Evolutionary conservation across 2,329 filamentous ascomycete genomes (phyloP).

Genomic region (Colletotrichum neosansevieriae): DNA sequence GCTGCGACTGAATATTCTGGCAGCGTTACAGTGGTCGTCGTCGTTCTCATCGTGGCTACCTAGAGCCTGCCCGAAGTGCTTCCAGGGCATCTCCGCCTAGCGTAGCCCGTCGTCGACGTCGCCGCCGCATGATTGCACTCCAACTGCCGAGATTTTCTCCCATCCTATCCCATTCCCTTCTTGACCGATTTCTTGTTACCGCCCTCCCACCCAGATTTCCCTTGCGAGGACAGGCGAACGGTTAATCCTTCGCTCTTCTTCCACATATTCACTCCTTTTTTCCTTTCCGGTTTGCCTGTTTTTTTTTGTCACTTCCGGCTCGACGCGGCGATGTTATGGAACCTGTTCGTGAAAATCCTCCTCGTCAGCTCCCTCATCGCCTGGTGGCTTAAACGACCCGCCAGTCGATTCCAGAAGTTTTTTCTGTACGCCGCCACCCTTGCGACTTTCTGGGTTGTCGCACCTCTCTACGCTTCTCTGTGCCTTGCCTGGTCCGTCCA

Average conservation of each 20-base stretch:
- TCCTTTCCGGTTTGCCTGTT: constrained; percentile 1
- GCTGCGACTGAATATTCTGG: not conserved
- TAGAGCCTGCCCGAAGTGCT: not conserved
- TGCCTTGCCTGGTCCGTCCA: constrained; percentile 39
- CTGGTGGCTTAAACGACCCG: constrained; percentile 41
- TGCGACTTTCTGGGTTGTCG: constrained; percentile 39
- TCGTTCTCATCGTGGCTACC: not conserved
- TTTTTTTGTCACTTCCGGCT: constrained; percentile 28
- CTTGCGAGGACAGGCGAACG: constrained; percentile 38
- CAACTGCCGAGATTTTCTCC: constrained; percentile 40
- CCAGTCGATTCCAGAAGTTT: constrained; percentile 36
- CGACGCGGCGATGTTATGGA: constrained; percentile 43
- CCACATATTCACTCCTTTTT: constrained; percentile 24
- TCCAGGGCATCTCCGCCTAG: not conserved
- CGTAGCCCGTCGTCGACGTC: constrained; percentile 31
- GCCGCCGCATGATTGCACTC: constrained; percentile 24
- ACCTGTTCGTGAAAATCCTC: constrained; percentile 41
- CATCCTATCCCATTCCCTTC: constrained; percentile 31
- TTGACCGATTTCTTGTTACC: constrained; percentile 31
- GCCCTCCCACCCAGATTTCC: constrained; percentile 26
- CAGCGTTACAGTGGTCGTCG: not conserved
- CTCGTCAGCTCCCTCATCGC: constrained; percentile 41
- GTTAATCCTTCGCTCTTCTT: constrained; percentile 36
- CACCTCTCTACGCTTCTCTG: constrained; percentile 36
- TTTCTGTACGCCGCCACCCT: constrained; percentile 35